Evolutionary conservation across 768 basidiomycete species (phyloP).

Genomic region (Hysterangium stoloniferum): DNA sequence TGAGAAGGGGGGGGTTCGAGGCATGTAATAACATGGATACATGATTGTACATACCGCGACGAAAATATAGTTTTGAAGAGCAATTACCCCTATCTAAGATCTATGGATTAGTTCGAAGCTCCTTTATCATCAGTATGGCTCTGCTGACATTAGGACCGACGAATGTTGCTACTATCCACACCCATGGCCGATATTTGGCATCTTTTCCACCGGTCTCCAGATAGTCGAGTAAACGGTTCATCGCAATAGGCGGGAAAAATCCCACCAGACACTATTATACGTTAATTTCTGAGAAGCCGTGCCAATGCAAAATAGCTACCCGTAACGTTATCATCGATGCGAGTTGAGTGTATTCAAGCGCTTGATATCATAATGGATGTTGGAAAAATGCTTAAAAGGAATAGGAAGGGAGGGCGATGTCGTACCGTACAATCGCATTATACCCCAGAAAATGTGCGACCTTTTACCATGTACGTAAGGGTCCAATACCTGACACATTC

Average conservation of each 20-base stretch:
- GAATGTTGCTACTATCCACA: slow-evolving; percentile 35
- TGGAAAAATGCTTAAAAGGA: slow-evolving; percentile 2
- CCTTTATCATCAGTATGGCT: neutral
- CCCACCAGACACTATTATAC: neutral
- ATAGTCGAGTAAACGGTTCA: slow-evolving; percentile 34
- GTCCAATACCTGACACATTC: slow-evolving; percentile 21
- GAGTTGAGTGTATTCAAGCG: slow-evolving; percentile 4
- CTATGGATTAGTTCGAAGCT: too few species aligned
- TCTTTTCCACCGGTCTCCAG: slow-evolving; percentile 30
- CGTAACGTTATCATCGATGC: neutral
- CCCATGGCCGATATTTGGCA: slow-evolving; percentile 36
- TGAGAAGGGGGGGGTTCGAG: slow-evolving; percentile 25
- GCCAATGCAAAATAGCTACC: neutral
- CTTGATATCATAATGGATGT: neutral
- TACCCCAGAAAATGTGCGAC: slow-evolving; percentile 39
- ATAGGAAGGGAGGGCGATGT: neutral
- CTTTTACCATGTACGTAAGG: slow-evolving; percentile 31
- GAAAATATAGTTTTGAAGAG: slow-evolving; percentile 35
- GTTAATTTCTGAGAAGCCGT: neutral
- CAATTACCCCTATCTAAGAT: slow-evolving; percentile 23
- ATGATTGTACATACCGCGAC: slow-evolving; percentile 20
- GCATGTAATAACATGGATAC: slow-evolving; percentile 28
- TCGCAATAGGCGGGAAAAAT: slow-evolving; percentile 22
- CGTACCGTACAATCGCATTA: slow-evolving; percentile 28
- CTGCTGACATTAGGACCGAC: slow-evolving; percentile 27